Base-by-base conservation (phyloP, 73 alveolate species). In the Durusdinium trenchii region DNA sequence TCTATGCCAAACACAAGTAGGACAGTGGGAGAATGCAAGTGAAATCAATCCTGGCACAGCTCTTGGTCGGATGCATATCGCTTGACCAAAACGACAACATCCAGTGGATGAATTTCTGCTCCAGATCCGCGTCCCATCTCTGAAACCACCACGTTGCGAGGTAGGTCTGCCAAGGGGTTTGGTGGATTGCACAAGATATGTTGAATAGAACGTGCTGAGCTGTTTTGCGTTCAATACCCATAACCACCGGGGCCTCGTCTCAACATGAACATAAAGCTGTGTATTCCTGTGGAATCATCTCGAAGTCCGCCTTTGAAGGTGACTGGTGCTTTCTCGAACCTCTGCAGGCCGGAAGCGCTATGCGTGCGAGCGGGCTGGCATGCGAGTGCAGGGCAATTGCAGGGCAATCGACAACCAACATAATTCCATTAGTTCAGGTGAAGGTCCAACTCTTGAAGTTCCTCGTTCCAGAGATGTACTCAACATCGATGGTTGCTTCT, bases 281-380 rank as follows among this genome's bases (percentile, higher is more conserved):
- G 90, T 12, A 79, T 3, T 12, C 90, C 90, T 3, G 90, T 46
- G 23, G 45, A 3, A 40, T 79, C 90, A 28, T 79, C 90, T 3
- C 90, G 62, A 62, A 79, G n/a, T 3, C 90, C 90, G 18, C 90
- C 90, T 9, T 23, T 6, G 69, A 79, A 79, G 67, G 93, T 82
- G 51, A 82, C 73, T 3, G 93, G 93, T 2, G 93, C 93, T 35
- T 32, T 48, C 9, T 23, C 1, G 45, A 82, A 50, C 93, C 93
- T 82, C 51, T 35, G 12, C n/a, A n/a, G n/a, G n/a, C n/a, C n/a
- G n/a, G n/a, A n/a, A n/a, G n/a, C n/a, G n/a, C n/a, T n/a, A n/a
- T n/a, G n/a, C n/a, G n/a, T n/a, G n/a, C n/a, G n/a, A n/a, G n/a
- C n/a, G n/a, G n/a, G n/a, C n/a, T n/a, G n/a, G n/a, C n/a, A n/a